These are phyloP conservation scores for Myotisia sp. DNA, from an alignment of 2,329 filamentous ascomycete species.

Conservation along the genomic window DNA sequence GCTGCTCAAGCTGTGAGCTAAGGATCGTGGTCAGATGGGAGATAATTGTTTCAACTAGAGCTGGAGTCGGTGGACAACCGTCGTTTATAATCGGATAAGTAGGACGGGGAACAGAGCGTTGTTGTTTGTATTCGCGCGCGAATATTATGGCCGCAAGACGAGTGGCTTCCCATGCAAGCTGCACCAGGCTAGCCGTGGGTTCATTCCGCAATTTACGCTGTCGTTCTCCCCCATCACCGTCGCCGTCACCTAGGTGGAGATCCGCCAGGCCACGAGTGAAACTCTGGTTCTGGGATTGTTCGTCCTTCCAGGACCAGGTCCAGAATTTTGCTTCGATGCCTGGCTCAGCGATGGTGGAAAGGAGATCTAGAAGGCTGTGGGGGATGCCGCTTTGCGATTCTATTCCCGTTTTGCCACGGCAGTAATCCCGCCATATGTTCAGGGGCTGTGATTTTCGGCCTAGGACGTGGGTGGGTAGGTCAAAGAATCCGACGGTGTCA, in stretches of 20 bases:
- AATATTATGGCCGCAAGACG: slow-evolving; percentile 8
- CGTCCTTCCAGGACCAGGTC: slow-evolving; percentile 6
- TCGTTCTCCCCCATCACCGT: too few relatives aligned
- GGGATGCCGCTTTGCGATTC: slow-evolving; percentile 9
- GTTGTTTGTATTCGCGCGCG: slow-evolving; percentile 4
- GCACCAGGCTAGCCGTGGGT: background rate
- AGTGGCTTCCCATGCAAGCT: slow-evolving; percentile 8
- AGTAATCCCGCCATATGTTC: slow-evolving; percentile 11
- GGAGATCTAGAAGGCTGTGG: slow-evolving; percentile 9
- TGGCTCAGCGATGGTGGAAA: slow-evolving; percentile 8
- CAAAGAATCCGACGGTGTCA: slow-evolving; percentile 9
- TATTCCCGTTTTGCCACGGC: slow-evolving; percentile 9
- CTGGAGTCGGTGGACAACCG: slow-evolving; percentile 1
- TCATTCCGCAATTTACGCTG: too few relatives aligned
- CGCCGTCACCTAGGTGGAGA: too few relatives aligned
- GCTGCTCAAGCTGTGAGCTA: background rate
- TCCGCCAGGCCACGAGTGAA: too few relatives aligned
- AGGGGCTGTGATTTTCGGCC: slow-evolving; percentile 8
- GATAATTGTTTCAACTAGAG: slow-evolving; percentile 1
- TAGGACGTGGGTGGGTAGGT: slow-evolving; percentile 9
- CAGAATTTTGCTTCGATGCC: slow-evolving; percentile 8
- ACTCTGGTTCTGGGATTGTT: background rate
- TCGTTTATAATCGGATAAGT: background rate
- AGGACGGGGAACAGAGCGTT: background rate
- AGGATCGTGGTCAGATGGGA: slow-evolving; percentile 2